Evolutionary conservation across 345 rosid species (phyloP).

Genomic region (Zanthoxylum bungeanum): DNA sequence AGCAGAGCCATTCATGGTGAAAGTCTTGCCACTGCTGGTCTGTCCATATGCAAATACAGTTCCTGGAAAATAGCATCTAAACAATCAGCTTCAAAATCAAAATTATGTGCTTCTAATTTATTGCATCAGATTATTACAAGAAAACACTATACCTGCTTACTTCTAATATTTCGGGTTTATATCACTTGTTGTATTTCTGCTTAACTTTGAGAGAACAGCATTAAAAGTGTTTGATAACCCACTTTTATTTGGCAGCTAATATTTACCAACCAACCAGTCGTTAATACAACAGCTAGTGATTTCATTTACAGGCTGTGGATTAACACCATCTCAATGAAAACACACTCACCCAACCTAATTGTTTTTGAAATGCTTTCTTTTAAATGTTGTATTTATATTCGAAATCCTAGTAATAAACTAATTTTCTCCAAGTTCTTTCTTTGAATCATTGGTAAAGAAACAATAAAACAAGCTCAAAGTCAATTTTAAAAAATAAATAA

Average conservation of each 20-base stretch:
- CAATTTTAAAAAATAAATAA: not conserved
- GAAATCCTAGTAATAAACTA: not conserved
- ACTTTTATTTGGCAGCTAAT: not conserved
- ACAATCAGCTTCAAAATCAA: not conserved
- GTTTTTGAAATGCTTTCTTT: not conserved
- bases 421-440: not conserved
- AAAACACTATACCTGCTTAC: not conserved
- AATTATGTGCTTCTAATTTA: not conserved
- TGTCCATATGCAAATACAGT: constrained; percentile 98
- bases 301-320: not conserved
- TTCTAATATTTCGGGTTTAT: not conserved
- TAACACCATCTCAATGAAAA: not conserved
- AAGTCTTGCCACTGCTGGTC: constrained; percentile 98
- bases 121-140: too few species aligned
- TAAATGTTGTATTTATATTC: not conserved
- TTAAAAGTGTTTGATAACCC: not conserved
- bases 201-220: not conserved
- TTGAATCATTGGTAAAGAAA: not conserved
- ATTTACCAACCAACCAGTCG: not conserved
- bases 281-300: not conserved
- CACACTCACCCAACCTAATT: not conserved
- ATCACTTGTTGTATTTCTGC: not conserved
- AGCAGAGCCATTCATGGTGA: constrained; percentile 90
- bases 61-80: constrained; percentile 32
- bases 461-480: not conserved